Conservation (phyloP, 1,284 basidiomycete species). For the Macrocystidia cucumis region DNA sequence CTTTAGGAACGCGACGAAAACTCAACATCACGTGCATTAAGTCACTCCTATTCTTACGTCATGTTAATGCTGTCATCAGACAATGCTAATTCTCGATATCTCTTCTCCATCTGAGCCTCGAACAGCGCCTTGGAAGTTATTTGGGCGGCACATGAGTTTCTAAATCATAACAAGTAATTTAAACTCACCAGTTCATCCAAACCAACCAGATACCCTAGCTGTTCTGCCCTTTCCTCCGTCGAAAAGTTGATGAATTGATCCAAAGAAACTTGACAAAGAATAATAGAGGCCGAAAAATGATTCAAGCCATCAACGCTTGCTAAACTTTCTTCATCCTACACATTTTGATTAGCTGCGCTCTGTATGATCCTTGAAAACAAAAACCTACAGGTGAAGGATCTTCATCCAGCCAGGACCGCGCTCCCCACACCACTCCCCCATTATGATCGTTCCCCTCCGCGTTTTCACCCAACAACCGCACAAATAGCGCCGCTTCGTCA, state of each 20-base stretch:
- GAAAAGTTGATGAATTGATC: slow-evolving; percentile 46
- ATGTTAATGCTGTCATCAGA: no score
- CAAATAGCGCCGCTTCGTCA: slow-evolving; percentile 43
- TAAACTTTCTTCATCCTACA: slow-evolving; percentile 50
- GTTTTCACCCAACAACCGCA: slow-evolving; percentile 48
- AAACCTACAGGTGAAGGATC: slow-evolving; percentile 43
- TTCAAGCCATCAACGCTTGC: slow-evolving; percentile 54
- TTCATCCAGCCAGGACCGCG: slow-evolving; percentile 49
- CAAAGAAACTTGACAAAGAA: slow-evolving; percentile 47
- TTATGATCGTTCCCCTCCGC: slow-evolving; percentile 36
- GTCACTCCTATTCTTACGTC: no score
- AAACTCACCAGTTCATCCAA: slow-evolving; percentile 47
- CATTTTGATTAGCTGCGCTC: slow-evolving; percentile 2
- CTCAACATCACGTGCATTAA: slow-evolving; percentile 14
- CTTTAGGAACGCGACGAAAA: no score
- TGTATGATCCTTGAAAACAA: not conserved
- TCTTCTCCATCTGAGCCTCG: slow-evolving; percentile 1
- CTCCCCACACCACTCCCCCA: slow-evolving; percentile 44
- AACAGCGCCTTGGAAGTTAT: no score
- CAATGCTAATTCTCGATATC: not conserved
- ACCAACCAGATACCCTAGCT: slow-evolving; percentile 44
- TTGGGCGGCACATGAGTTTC: no score
- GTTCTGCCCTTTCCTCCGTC: slow-evolving; percentile 36
- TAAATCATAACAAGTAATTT: no score
- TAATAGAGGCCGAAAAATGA: slow-evolving; percentile 50